Base-by-base conservation (phyloP, 257 asterid genomes). In the Plantago elongata region DNA sequence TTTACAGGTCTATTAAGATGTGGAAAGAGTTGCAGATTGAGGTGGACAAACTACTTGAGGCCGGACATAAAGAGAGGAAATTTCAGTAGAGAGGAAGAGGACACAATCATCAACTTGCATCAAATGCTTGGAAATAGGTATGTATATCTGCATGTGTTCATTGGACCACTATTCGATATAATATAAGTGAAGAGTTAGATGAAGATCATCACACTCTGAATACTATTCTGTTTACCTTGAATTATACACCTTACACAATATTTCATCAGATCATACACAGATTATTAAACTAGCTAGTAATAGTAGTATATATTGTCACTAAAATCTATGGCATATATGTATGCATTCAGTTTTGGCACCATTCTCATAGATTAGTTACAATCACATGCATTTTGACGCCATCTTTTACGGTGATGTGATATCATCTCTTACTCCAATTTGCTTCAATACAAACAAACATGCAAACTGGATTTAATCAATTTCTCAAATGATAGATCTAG, bases 11-110 rank as follows among this genome's bases (percentile, higher is more conserved):
- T 84, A 45, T 60, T 73, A 84, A 75, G 91, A 64, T 84, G 91
- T 64, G 91, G 91, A 49, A 84, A 84, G 75, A 84, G 91, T 61
- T 84, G 91, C 77, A 75, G 91, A 55, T 76, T 84, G 0, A 57
- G 91, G 13, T 84, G 91, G 91, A 77, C 68, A 6, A 81, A 84
- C 58, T 84, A 84, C 69, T 38, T 84, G 61, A 76, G 73, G 69
- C 85, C 91, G 0, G 91, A 81, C 38, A 81, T 84, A 7, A 84
- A 77, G 69, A 81, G 91, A 54, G 91, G 91, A 45, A 81, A 84
- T 73, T 84, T 81, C 82, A 72, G 38, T 66, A 55, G 17, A 49
- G 77, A 84, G 57, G 91, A 84, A 68, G 91, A 84, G 55, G 77
- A 84, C 52, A 45, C 82, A 63, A 79, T 84, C 74, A 72, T 81